phyloP scores from a whole-genome alignment of 768 basidiomycete genomes.

The Mycena filopes region DNA sequence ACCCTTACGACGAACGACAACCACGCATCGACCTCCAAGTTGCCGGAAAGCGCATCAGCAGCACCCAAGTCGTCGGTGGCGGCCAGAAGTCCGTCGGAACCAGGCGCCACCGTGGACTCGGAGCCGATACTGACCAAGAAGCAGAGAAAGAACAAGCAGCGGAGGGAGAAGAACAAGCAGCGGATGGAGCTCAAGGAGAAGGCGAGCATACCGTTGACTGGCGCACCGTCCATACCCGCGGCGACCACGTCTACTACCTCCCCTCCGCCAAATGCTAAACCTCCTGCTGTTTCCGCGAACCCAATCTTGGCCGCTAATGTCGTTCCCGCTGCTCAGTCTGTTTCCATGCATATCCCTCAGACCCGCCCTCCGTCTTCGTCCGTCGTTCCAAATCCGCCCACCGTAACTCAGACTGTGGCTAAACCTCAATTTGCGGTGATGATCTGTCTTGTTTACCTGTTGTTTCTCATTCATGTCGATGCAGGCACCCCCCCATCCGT shows the following conservation, averaged over 20 bases:
- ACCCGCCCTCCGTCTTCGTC: not conserved
- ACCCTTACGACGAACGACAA: not conserved
- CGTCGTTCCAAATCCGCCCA: not conserved
- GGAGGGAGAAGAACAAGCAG: constrained; percentile 39
- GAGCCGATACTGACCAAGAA: constrained; percentile 26
- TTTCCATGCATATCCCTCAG: not conserved
- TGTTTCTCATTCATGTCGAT: not conserved
- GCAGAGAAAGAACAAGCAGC: constrained; percentile 42
- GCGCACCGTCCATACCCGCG: not conserved
- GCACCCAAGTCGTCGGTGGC: not conserved
- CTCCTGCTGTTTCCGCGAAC: not conserved
- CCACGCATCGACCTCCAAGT: constrained; percentile 11
- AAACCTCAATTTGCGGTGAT: not conserved
- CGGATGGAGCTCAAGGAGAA: constrained; percentile 37
- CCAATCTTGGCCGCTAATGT: not conserved
- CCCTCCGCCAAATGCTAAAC: not conserved
- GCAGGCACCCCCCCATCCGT: constrained; percentile 15
- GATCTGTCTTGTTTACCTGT: not conserved
- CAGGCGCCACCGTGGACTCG: not conserved
- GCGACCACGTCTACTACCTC: not conserved
- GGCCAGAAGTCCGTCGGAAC: not conserved
- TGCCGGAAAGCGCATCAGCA: not conserved
- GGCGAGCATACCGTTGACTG: not conserved
- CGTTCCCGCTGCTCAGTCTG: not conserved
- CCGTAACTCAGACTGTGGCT: not conserved